A percentile compares a stretch with the other conserved stretches of the same genome.
These are phyloP conservation scores for Fusarium falciforme DNA, from an alignment of 2,329 filamentous ascomycete genomes.

Conservation along the genomic window DNA sequence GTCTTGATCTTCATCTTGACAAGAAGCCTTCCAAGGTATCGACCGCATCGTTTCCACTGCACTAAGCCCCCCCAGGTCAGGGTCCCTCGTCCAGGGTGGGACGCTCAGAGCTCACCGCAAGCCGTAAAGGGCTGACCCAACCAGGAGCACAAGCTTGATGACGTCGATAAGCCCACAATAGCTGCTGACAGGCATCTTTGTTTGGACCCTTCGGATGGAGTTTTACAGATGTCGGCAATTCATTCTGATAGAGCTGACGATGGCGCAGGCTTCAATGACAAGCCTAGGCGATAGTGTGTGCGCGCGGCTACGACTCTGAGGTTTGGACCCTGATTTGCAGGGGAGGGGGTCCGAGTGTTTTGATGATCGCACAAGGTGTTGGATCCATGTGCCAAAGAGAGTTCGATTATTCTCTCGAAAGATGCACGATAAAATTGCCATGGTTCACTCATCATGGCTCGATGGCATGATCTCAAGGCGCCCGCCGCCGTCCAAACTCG, in stretches of 20 bases:
- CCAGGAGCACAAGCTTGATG: constrained; percentile 27
- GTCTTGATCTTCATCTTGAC: constrained; percentile 39
- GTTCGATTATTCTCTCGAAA: neutral
- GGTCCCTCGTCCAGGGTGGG: constrained; percentile 25
- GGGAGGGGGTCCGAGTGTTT: constrained; percentile 8
- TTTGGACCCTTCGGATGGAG: constrained; percentile 9
- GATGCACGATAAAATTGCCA: constrained; percentile 23
- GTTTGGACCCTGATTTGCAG: constrained; percentile 40
- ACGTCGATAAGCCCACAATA: constrained; percentile 36
- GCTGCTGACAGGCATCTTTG: constrained; percentile 16
- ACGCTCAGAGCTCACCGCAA: constrained; percentile 36
- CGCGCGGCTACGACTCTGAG: constrained; percentile 19
- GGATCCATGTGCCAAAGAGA: constrained; percentile 14
- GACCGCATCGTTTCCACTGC: constrained; percentile 25
- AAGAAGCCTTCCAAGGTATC: constrained; percentile 37
- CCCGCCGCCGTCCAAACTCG: constrained; percentile 9
- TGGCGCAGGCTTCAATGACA: constrained; percentile 14
- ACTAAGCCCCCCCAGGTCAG: constrained; percentile 33
- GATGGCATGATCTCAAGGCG: constrained; percentile 41
- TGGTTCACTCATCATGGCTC: constrained; percentile 1
- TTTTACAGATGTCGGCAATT: constrained; percentile 29
- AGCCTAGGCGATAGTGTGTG: neutral
- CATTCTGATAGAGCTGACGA: constrained; percentile 6
- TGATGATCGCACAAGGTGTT: constrained; percentile 10
- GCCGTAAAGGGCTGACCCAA: constrained; percentile 29